These are phyloP conservation scores for Phytophthora meadii DNA, from an alignment of 352 stramenopile species.

Conservation along the genomic window DNA sequence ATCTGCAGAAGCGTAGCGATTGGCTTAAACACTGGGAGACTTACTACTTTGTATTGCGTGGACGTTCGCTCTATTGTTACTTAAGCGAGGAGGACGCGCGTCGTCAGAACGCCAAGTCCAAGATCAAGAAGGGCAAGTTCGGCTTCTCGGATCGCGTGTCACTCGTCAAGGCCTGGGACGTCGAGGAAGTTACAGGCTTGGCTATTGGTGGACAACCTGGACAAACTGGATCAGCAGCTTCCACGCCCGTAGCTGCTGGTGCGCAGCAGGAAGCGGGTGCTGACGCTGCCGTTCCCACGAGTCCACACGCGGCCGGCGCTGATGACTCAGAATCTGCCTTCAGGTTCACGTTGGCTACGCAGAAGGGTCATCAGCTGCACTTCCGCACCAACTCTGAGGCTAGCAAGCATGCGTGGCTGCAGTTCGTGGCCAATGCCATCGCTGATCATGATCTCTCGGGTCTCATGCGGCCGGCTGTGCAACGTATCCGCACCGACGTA, in stretches of 20 bases:
- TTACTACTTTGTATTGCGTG: slow-evolving; percentile 87
- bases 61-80: slow-evolving; percentile 82
- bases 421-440: slow-evolving; percentile 73
- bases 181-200: slow-evolving; percentile 48
- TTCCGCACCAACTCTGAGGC: slow-evolving; percentile 87
- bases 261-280: not conserved
- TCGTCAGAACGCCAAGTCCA: slow-evolving; percentile 82
- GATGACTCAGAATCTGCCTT: slow-evolving; percentile 53
- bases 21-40: slow-evolving; percentile 92
- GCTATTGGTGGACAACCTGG: not conserved
- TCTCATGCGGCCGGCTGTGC: slow-evolving; percentile 32
- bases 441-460: slow-evolving; percentile 55
- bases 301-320: slow-evolving; percentile 1
- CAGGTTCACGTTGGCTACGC: slow-evolving; percentile 82
- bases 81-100: slow-evolving; percentile 82
- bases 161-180: slow-evolving; percentile 76
- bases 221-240: slow-evolving; percentile 6
- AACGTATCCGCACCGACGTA: slow-evolving; percentile 54
- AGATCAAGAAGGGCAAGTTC: slow-evolving; percentile 91
- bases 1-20: slow-evolving; percentile 89
- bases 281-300: slow-evolving; percentile 1
- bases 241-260: slow-evolving; percentile 18
- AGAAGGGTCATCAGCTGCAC: slow-evolving; percentile 87
- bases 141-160: slow-evolving; percentile 82
- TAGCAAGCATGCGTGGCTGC: slow-evolving; percentile 83